phyloP scores from a whole-genome alignment of 2,329 filamentous ascomycete species.

The Clarireedia homoeocarpa region DNA sequence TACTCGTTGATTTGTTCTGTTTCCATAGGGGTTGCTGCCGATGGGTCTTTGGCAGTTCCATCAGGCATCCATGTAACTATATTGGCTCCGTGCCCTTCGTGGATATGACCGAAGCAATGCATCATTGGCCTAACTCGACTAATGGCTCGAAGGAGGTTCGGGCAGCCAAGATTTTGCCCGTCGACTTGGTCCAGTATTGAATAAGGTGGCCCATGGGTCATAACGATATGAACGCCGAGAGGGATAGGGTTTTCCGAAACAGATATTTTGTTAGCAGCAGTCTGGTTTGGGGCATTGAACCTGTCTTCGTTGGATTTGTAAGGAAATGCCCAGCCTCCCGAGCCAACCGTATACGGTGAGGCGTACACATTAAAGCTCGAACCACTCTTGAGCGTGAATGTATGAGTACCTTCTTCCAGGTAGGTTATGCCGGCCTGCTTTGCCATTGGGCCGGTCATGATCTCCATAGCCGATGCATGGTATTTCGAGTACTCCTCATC shows the following conservation, averaged over 20 bases:
- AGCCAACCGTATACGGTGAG: slow-evolving; percentile 17
- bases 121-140: slow-evolving; percentile 37
- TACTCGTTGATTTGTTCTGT: slow-evolving; percentile 34
- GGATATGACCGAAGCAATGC: slow-evolving; percentile 52
- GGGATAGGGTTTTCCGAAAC: slow-evolving; percentile 14
- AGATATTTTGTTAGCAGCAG: slow-evolving; percentile 1
- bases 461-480: slow-evolving; percentile 1
- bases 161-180: slow-evolving; percentile 36
- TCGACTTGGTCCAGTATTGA: slow-evolving; percentile 25
- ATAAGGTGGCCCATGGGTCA: slow-evolving; percentile 34
- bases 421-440: slow-evolving; percentile 14
- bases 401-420: slow-evolving; percentile 12
- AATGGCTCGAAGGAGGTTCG: slow-evolving; percentile 39
- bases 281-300: slow-evolving; percentile 10
- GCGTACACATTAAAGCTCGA: slow-evolving; percentile 20
- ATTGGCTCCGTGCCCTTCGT: slow-evolving; percentile 50
- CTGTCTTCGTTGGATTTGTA: slow-evolving; percentile 15
- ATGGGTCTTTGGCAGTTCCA: slow-evolving; percentile 24
- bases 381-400: slow-evolving; percentile 20
- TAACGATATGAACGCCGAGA: slow-evolving; percentile 30
- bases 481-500: slow-evolving; percentile 3
- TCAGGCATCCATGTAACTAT: slow-evolving; percentile 41
- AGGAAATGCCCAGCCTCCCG: slow-evolving; percentile 18
- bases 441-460: slow-evolving; percentile 10
- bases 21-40: slow-evolving; percentile 24